Percentiles rank a stretch among this genome's conserved stretches.
Conservation (phyloP, 192 early-diverging fungal species). For the Linnemannia hyalina region DNA sequence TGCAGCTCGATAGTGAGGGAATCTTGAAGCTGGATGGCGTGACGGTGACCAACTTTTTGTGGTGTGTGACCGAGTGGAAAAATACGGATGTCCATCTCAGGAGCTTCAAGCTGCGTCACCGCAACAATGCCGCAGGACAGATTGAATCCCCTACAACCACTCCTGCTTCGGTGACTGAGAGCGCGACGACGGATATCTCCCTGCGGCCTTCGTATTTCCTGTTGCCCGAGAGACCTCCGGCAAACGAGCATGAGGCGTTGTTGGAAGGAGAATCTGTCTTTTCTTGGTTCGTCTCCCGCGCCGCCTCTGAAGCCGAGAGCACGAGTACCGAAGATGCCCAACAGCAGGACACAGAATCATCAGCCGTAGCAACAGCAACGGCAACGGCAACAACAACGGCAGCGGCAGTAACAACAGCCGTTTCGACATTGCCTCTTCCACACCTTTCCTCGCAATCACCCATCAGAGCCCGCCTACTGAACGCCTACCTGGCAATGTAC, state of each 20-base stretch:
- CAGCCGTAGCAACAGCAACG: background rate
- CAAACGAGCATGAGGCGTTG: constrained; percentile 46
- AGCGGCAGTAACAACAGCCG: background rate
- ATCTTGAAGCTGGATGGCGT: constrained; percentile 66
- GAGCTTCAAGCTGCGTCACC: constrained; percentile 22
- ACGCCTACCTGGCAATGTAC: constrained; percentile 70
- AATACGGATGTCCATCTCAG: constrained; percentile 40
- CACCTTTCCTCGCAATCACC: constrained; percentile 51
- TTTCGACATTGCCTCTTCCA: constrained; percentile 24
- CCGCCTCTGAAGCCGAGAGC: constrained; percentile 51
- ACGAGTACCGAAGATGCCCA: background rate
- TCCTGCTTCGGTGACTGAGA: background rate
- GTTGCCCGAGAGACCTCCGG: constrained; percentile 13
- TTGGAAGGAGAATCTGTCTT: constrained; percentile 44
- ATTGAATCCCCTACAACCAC: background rate
- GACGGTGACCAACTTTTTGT: constrained; percentile 80
- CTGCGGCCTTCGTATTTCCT: constrained; percentile 28
- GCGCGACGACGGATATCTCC: constrained; percentile 25
- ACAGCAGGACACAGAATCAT: background rate
- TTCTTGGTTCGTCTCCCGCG: constrained; percentile 54
- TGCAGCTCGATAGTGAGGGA: constrained; percentile 60
- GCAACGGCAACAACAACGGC: no score
- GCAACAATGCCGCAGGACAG: background rate
- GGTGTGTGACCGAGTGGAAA: constrained; percentile 72
- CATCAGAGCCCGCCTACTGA: constrained; percentile 68